These are phyloP conservation scores for Hymenoscyphus infarciens DNA, from an alignment of 2,329 filamentous ascomycete species.

Conservation along the genomic window DNA sequence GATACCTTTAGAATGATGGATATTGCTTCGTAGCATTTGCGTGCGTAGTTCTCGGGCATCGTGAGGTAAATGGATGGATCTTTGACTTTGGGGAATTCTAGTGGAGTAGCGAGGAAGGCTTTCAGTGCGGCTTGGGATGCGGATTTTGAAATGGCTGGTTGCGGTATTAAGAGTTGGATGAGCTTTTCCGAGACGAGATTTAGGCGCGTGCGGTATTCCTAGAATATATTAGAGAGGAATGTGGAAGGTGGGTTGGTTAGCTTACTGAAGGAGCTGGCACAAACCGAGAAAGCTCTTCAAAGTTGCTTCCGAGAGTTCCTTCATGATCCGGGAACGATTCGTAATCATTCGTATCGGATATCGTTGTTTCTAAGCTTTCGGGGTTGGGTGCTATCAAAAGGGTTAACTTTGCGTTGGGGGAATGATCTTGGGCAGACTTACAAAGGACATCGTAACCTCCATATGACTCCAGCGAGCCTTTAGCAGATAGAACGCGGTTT, in stretches of 20 bases:
- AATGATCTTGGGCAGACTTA: conserved; percentile 20
- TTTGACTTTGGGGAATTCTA: conserved; percentile 7
- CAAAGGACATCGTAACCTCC: conserved; percentile 31
- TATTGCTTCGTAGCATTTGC: conserved; percentile 23
- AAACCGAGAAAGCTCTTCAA: conserved; percentile 29
- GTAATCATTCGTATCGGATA: conserved; percentile 33
- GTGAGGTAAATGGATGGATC: conserved; percentile 21
- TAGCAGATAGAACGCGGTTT: conserved; percentile 25
- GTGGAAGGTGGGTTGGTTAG: not conserved
- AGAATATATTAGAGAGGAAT: conserved; percentile 14
- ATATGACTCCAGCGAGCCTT: conserved; percentile 14
- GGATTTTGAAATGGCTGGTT: conserved; percentile 7
- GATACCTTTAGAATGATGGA: conserved; percentile 23
- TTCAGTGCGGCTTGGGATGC: conserved; percentile 10
- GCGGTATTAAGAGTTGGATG: conserved; percentile 20
- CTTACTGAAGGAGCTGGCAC: conserved; percentile 30
- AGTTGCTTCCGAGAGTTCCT: conserved; percentile 18
- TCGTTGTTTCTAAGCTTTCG: conserved; percentile 14
- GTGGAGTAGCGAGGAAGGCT: conserved; percentile 3
- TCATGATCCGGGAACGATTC: conserved; percentile 35
- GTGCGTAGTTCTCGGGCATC: conserved; percentile 20
- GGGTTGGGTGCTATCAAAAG: conserved; percentile 13
- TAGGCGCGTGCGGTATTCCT: conserved; percentile 24
- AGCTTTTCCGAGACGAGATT: conserved; percentile 26
- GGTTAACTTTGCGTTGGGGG: not conserved